Evolutionary conservation across 2,329 filamentous ascomycete species (phyloP).

Genomic region (Fusarium sulawesiense): DNA sequence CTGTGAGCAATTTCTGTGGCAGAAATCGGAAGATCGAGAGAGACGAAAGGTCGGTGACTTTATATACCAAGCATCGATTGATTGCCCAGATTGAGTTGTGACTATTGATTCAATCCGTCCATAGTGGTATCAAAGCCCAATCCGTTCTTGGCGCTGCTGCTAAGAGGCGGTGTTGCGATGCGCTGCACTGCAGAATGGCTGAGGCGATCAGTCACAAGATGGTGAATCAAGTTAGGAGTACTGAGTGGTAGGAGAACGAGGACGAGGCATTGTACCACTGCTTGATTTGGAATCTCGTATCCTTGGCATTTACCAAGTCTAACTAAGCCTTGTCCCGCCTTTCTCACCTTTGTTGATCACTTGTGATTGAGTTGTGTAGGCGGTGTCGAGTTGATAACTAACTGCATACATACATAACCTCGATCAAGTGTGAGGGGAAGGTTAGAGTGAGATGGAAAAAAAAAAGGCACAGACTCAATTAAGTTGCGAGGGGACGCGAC

Average conservation of each 20-base stretch:
- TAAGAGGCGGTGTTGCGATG: constrained; percentile 30
- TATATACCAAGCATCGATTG: not conserved
- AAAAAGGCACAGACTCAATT: not conserved
- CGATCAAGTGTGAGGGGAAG: not conserved
- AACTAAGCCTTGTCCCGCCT: constrained; percentile 9
- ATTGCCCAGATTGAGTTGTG: constrained; percentile 16
- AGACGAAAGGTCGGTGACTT: not conserved
- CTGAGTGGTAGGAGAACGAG: constrained; percentile 30
- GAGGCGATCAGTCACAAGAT: constrained; percentile 26
- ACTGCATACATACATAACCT: not conserved
- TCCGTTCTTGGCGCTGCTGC: constrained; percentile 40
- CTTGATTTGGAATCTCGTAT: constrained; percentile 16
- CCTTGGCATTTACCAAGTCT: not conserved
- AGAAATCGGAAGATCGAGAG: not conserved
- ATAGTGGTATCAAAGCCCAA: constrained; percentile 37
- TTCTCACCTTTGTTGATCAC: constrained; percentile 11
- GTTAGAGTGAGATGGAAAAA: not conserved
- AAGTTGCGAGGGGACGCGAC: constrained; percentile 1
- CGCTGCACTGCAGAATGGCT: constrained; percentile 8
- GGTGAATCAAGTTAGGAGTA: constrained; percentile 16
- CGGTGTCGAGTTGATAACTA: constrained; percentile 26
- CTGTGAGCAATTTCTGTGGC: not conserved
- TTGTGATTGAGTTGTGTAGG: constrained; percentile 10
- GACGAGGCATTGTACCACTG: constrained; percentile 20
- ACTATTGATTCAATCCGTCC: constrained; percentile 23